Conservation (phyloP, 169 alveolate species). For the Cryptosporidium sp. region DNA sequence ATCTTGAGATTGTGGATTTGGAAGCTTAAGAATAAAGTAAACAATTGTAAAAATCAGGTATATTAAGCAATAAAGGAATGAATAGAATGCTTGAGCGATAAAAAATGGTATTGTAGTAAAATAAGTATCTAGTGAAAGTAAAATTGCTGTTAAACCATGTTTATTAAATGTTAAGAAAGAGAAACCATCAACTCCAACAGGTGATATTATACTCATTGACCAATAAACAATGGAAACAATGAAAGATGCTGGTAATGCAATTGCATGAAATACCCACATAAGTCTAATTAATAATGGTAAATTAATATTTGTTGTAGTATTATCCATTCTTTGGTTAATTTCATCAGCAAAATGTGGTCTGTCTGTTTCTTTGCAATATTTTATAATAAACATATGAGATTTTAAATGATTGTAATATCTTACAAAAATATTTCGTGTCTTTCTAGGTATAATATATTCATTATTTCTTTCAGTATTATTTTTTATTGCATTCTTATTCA, state of each 20-base stretch:
- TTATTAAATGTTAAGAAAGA: slow-evolving; percentile 60
- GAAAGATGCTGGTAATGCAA: slow-evolving; percentile 66
- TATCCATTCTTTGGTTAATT: slow-evolving; percentile 33
- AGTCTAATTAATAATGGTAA: slow-evolving; percentile 36
- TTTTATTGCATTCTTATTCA: neutral
- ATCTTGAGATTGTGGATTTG: slow-evolving; percentile 61
- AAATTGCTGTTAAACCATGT: slow-evolving; percentile 46
- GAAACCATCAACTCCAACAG: slow-evolving; percentile 65
- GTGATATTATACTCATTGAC: slow-evolving; percentile 69
- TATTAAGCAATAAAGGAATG: slow-evolving; percentile 49
- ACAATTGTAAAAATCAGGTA: slow-evolving; percentile 58
- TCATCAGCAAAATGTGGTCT: slow-evolving; percentile 52
- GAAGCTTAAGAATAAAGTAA: slow-evolving; percentile 35
- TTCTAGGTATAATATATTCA: neutral
- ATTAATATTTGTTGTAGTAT: slow-evolving; percentile 54
- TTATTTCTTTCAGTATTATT: neutral
- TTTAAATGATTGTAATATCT: slow-evolving; percentile 36
- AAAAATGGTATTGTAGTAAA: slow-evolving; percentile 64
- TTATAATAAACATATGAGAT: slow-evolving; percentile 24
- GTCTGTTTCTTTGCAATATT: slow-evolving; percentile 30
- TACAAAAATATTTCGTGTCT: slow-evolving; percentile 6
- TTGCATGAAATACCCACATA: slow-evolving; percentile 69
- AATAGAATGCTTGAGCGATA: slow-evolving; percentile 46
- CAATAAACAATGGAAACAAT: slow-evolving; percentile 72
- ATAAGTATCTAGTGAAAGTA: slow-evolving; percentile 47